Evolutionary conservation across 768 basidiomycete genomes (phyloP).

Genomic region (Trametes cubensis): DNA sequence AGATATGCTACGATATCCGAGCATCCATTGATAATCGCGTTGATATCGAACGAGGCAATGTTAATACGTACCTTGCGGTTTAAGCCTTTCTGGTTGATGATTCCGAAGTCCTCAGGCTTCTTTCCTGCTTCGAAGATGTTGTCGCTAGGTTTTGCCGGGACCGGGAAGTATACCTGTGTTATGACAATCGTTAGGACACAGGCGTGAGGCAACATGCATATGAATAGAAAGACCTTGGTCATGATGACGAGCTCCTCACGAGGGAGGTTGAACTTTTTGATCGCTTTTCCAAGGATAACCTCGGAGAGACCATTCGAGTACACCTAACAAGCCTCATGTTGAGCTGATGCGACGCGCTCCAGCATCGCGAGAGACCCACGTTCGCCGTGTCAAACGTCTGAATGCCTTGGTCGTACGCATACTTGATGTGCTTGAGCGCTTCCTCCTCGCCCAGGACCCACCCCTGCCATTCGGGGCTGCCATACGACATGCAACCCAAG

Average conservation of each 20-base stretch:
- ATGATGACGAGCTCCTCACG: slow-evolving; percentile 53
- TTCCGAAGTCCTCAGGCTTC: slow-evolving; percentile 31
- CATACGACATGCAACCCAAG: slow-evolving; percentile 42
- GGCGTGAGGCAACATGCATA: no score
- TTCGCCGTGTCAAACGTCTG: slow-evolving; percentile 43
- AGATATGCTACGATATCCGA: slow-evolving; percentile 12
- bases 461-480: slow-evolving; percentile 33
- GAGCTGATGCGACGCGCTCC: no score
- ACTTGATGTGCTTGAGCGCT: slow-evolving; percentile 44
- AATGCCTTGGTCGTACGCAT: slow-evolving; percentile 48
- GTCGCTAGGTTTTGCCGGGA: slow-evolving; percentile 4
- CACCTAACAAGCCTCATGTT: background rate
- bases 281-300: slow-evolving; percentile 47
- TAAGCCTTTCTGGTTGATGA: slow-evolving; percentile 42
- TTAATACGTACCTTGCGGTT: slow-evolving; percentile 43
- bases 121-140: slow-evolving; percentile 18
- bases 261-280: slow-evolving; percentile 47
- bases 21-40: background rate
- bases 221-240: no score
- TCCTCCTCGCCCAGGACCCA: slow-evolving; percentile 46
- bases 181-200: no score
- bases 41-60: no score
- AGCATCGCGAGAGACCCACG: slow-evolving; percentile 20
- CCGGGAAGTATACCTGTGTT: slow-evolving; percentile 19
- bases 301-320: slow-evolving; percentile 47